Percentiles rank a stretch among this genome's conserved stretches.
These are phyloP conservation scores for Chalciporus piperatoides DNA, from an alignment of 1,284 basidiomycete species.

Conservation along the genomic window DNA sequence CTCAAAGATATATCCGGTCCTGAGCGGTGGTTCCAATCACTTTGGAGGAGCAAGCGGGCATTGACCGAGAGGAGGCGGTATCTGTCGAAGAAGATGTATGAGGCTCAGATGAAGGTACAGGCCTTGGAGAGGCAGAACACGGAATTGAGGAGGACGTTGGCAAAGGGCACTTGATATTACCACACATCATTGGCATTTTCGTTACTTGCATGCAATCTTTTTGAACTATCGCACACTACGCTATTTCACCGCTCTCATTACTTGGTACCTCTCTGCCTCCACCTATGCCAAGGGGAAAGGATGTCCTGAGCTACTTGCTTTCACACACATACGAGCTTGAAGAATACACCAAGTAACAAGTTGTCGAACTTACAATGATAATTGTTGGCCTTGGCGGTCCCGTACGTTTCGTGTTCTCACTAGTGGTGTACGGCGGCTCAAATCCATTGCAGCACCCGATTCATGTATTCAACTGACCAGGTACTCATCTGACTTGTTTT, in stretches of 20 bases:
- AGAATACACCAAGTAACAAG: no score
- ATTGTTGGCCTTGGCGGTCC: constrained; percentile 16
- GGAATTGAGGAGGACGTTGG: constrained; percentile 61
- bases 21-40: constrained; percentile 36
- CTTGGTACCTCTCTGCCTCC: neutral
- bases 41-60: constrained; percentile 50
- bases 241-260: neutral
- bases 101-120: constrained; percentile 64
- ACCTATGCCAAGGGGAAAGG: no score
- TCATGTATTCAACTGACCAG: constrained; percentile 19
- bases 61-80: constrained; percentile 64
- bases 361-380: constrained; percentile 34
- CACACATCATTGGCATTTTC: no score
- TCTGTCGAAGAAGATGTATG: constrained; percentile 72
- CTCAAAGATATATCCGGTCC: constrained; percentile 58
- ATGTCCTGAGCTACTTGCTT: no score
- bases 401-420: constrained; percentile 12
- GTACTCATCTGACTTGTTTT: constrained; percentile 7
- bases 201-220: neutral
- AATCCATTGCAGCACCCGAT: constrained; percentile 32
- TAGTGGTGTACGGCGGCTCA: constrained; percentile 1
- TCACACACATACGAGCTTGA: no score
- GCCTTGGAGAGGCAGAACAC: constrained; percentile 65
- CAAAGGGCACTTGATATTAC: constrained; percentile 25
- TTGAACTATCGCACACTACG: neutral